These are phyloP conservation scores for Cyberlindnera americana DNA, from an alignment of 805 yeast species.

Conservation along the genomic window DNA sequence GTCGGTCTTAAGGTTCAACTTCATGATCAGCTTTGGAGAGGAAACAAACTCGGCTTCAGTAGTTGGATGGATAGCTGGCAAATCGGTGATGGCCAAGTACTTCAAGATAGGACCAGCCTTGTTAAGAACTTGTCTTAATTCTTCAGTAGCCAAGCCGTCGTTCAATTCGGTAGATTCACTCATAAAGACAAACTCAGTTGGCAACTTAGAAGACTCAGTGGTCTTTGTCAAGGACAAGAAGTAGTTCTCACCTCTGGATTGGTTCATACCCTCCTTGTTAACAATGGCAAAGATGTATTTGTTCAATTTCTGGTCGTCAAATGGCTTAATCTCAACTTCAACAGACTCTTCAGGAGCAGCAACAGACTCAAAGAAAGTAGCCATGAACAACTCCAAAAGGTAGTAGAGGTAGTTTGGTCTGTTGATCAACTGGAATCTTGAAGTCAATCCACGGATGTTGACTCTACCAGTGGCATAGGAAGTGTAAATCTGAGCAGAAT, in stretches of 20 bases:
- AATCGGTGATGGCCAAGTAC: constrained; percentile 79
- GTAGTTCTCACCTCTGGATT: constrained; percentile 70
- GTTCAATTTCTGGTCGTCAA: constrained; percentile 32
- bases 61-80: constrained; percentile 69
- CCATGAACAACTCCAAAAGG: constrained; percentile 57
- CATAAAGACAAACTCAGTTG: constrained; percentile 80
- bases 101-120: constrained; percentile 48
- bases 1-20: constrained; percentile 48
- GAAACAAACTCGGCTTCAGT: constrained; percentile 53
- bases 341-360: constrained; percentile 57
- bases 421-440: constrained; percentile 62
- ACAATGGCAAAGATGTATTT: constrained; percentile 82
- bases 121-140: constrained; percentile 42
- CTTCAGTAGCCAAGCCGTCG: constrained; percentile 52
- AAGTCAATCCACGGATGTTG: constrained; percentile 60
- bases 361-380: constrained; percentile 53
- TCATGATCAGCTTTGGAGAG: constrained; percentile 47
- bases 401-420: constrained; percentile 77
- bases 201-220: constrained; percentile 65
- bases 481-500: constrained; percentile 52
- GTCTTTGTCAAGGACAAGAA: constrained; percentile 83
- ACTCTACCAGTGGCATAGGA: constrained; percentile 88
- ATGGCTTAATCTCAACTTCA: constrained; percentile 56
- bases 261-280: constrained; percentile 78
- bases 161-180: constrained; percentile 82